Evolutionary conservation across 176 grass and related monocot genomes (phyloP), one percentile per base, ranked within the genome.

Genomic region (Carex scoparia): DNA sequence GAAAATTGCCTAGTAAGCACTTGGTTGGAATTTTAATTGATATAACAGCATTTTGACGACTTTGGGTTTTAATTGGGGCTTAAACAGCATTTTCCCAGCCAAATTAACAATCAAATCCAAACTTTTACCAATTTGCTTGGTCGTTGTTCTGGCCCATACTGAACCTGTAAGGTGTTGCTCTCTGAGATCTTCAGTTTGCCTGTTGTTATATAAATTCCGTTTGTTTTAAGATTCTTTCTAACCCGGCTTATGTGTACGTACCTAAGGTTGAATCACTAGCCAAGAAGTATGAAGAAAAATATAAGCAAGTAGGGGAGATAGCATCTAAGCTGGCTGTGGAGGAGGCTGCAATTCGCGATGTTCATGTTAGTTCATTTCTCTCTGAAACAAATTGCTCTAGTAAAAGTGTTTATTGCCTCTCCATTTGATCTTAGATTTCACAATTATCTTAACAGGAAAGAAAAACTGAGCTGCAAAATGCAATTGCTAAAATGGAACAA

Each of bases 251-350:
- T 79, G 53, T 79, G 53, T 79, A 35, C 18, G 27, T 46, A 74
- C 53, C 11, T 33, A 88, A 99, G 96, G 96, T 95, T 70, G 96
- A 99, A 86, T 94, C 90, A 27, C 78, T 99, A 79, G 91, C 85
- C 63, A 99, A 92, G 84, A 99, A 95, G 85, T 99, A 99, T 79
- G 96, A 95, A 92, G 96, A 99, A 84, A 99, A 95, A 66, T 99
- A 99, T 91, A 99, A 95, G 85, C 93, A 95, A 87, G 96, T 99
- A 55, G 96, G 91, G 75, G 93, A 99, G 48, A 85, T 95, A 76
- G 96, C 96, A 57, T 95, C 96, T 79, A 94, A 99, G 71, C 67
- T 99, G 86, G 93, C 93, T 80, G 82, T 99, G 12, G 91, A 99
- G 80, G 93, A 99, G 80, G 88, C 84, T 59, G 85, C 90, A 86